phyloP scores from a whole-genome alignment of 148 eudicot species.

The Chenopodium suecicum region DNA sequence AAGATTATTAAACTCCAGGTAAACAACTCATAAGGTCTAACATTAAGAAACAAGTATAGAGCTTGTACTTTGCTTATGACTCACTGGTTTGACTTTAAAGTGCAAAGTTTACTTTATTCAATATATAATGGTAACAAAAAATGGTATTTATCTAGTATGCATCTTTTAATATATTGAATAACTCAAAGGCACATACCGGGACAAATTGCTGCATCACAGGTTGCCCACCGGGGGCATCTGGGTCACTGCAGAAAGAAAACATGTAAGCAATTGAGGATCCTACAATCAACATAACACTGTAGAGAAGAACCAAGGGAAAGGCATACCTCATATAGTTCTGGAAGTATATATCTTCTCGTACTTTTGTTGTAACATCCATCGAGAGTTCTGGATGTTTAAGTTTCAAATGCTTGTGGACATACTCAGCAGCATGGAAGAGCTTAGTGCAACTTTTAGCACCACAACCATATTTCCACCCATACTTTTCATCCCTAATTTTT shows the following conservation, averaged over 20 bases:
- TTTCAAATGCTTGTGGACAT: slow-evolving; percentile 94
- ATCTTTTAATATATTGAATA: background rate
- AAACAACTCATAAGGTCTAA: background rate
- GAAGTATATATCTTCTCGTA: slow-evolving; percentile 93
- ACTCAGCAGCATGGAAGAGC: slow-evolving; percentile 97
- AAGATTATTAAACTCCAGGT: background rate
- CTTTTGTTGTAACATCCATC: slow-evolving; percentile 80
- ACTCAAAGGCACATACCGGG: slow-evolving; percentile 51
- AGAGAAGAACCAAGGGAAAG: background rate
- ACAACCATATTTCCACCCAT: slow-evolving; percentile 99
- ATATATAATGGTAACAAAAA: background rate
- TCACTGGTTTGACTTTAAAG: background rate
- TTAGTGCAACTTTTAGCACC: slow-evolving; percentile 99
- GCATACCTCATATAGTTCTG: slow-evolving; percentile 95
- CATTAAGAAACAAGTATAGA: background rate
- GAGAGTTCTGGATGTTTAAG: slow-evolving; percentile 81
- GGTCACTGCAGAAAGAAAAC: slow-evolving; percentile 55
- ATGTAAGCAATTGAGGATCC: slow-evolving; percentile 11
- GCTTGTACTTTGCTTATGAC: background rate
- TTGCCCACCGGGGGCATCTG: slow-evolving; percentile 90
- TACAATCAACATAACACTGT: background rate
- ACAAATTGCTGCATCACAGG: slow-evolving; percentile 86
- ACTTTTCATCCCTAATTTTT: slow-evolving; percentile 96
- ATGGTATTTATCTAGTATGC: background rate
- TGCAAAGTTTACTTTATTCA: background rate